Evolutionary conservation across 495 filamentous ascomycete species (phyloP).

Genomic region (Monascus purpureus): DNA sequence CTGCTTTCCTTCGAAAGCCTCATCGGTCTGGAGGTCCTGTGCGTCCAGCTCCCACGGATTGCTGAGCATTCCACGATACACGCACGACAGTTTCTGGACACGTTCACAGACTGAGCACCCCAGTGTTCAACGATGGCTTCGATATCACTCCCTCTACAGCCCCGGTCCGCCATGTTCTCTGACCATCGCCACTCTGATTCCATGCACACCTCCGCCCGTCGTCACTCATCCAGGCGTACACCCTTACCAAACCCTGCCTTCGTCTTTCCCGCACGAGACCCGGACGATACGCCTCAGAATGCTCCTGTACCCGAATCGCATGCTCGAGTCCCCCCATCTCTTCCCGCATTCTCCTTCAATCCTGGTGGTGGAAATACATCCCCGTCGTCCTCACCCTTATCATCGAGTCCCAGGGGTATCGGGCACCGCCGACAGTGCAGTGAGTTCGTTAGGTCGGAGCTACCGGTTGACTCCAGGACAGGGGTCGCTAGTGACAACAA

Average conservation of each 20-base stretch:
- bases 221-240: slow-evolving; percentile 19
- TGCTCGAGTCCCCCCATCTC: slow-evolving; percentile 12
- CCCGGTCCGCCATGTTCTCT: slow-evolving; percentile 16
- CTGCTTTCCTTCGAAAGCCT: slow-evolving; percentile 17
- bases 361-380: slow-evolving; percentile 26
- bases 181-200: slow-evolving; percentile 16
- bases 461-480: slow-evolving; percentile 39
- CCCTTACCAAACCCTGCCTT: slow-evolving; percentile 60
- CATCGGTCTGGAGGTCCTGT: slow-evolving; percentile 29
- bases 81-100: too few relatives aligned
- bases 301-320: neutral
- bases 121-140: slow-evolving; percentile 31
- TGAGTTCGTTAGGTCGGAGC: slow-evolving; percentile 67
- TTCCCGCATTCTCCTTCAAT: slow-evolving; percentile 56
- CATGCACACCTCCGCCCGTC: slow-evolving; percentile 12
- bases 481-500: slow-evolving; percentile 51
- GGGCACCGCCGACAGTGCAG: slow-evolving; percentile 63
- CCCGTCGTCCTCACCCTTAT: slow-evolving; percentile 17
- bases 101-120: too few relatives aligned
- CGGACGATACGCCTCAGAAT: slow-evolving; percentile 7
- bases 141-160: slow-evolving; percentile 26
- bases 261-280: slow-evolving; percentile 46
- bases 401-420: slow-evolving; percentile 17
- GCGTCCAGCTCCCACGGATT: slow-evolving; percentile 21
- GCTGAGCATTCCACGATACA: slow-evolving; percentile 4